Percentiles rank a stretch among this genome's conserved stretches.
Conservation (phyloP, 2,329 filamentous ascomycete genomes). For the Dactylellina parvicollis region DNA sequence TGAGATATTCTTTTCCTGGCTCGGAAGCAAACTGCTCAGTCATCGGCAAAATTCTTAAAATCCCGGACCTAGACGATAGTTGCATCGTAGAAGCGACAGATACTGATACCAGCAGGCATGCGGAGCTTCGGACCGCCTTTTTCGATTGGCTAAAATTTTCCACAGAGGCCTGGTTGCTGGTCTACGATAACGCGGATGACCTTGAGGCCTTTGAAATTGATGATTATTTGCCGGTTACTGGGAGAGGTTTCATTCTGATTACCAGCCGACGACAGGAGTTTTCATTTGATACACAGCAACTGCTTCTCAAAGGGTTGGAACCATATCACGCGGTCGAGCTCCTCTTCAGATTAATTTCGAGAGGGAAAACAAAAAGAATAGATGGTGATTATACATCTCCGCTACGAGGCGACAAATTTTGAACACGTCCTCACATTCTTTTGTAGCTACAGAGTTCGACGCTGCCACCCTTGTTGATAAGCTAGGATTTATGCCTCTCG, state of each 20-base stretch:
- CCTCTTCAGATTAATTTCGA: background rate
- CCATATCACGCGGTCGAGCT: constrained; percentile 5
- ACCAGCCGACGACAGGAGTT: constrained; percentile 52
- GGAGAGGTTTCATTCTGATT: constrained; percentile 54
- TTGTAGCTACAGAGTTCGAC: constrained; percentile 11
- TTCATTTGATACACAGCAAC: constrained; percentile 4
- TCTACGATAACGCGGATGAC: constrained; percentile 58
- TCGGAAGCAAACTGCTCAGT: constrained; percentile 24
- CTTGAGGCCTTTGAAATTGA: constrained; percentile 47
- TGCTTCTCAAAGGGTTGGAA: constrained; percentile 18
- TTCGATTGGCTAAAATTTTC: constrained; percentile 37
- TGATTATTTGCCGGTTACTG: constrained; percentile 53
- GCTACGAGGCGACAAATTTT: background rate
- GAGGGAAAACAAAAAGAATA: background rate
- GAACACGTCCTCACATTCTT: no score
- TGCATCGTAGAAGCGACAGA: background rate
- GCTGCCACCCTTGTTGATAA: constrained; percentile 23
- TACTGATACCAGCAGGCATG: background rate
- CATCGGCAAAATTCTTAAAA: constrained; percentile 35
- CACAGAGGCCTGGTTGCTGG: constrained; percentile 56
- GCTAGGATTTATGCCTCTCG: constrained; percentile 42
- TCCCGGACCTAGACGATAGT: constrained; percentile 26
- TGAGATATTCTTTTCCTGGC: constrained; percentile 11
- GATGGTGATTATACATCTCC: background rate
- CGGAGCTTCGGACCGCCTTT: constrained; percentile 4